A percentile compares a stretch with the other conserved stretches of the same genome.
Conservation (phyloP, 306 rosid genomes). For the barrel medic (Medicago truncatula) region DNA sequence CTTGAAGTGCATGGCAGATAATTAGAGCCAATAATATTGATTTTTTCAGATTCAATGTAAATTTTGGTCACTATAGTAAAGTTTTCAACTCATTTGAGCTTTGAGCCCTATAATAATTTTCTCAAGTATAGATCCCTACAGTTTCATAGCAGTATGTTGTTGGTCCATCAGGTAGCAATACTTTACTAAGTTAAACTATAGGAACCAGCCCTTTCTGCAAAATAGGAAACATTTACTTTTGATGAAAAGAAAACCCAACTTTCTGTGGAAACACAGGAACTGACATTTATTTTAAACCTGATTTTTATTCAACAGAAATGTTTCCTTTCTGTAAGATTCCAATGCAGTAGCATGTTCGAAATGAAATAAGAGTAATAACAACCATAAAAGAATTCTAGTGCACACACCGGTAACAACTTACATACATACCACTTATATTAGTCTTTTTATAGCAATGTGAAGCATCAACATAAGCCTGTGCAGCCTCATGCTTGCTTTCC, state of each 20-base stretch:
- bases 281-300: neutral
- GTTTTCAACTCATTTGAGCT: constrained; percentile 7
- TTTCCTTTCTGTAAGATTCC: constrained; percentile 1
- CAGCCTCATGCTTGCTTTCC: constrained; percentile 97
- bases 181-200: neutral
- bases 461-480: constrained; percentile 91
- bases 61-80: neutral
- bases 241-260: neutral
- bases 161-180: neutral
- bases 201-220: constrained; percentile 7
- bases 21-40: neutral
- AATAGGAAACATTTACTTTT: constrained; percentile 10
- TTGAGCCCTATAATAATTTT: neutral
- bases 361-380: neutral
- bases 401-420: neutral
- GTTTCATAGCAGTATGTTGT: neutral
- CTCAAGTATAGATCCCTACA: neutral
- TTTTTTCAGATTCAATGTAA: neutral
- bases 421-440: constrained; percentile 62
- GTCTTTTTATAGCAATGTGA: constrained; percentile 92
- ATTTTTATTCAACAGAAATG: neutral
- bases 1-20: neutral
- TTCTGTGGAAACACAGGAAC: neutral
- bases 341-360: neutral
- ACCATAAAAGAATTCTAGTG: neutral